Base-by-base conservation (phyloP, 2,329 filamentous ascomycete genomes). In the Exophiala sideris region DNA sequence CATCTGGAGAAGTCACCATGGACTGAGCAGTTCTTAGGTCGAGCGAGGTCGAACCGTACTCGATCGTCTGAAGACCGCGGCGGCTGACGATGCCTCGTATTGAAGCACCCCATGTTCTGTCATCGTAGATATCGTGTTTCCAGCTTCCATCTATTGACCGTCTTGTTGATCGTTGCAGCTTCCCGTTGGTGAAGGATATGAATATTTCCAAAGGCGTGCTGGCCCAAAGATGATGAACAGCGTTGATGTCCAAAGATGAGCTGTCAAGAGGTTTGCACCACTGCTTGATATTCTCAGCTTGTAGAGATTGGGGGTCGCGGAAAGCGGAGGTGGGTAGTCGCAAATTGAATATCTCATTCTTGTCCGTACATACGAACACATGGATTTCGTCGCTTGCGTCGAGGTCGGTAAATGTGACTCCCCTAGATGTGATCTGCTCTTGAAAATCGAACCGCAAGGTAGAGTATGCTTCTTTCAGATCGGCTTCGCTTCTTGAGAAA, bases 311-410 rank as follows among this genome's bases (percentile, higher is more conserved):
- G 83, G 83, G 1, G 80, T 77, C 55, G 80, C 79, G 68, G 69
- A 97, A 95, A 66, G 89, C 87, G 62, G 94, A 89, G 29, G 88
- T 87, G 55, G 87, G 85, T 46, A 99, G 73, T n/a, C 81, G 87
- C 61, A 99, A 79, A 10, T 89, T 91, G 72, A 91, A 91, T 14
- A 99, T 78, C 60, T 89, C 84, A 66, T 86, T 88, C n/a, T 81
- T 77, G 57, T 84, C 81, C 57, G 91, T 92, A 65, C 96, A 78
- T 47, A 88, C 87, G 70, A 91, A 95, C 40, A 91, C 80, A 62
- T 82, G 87, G 48, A 96, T 74, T 57, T 85, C 81, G 76, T 95
- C 88, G 65, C 87, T 86, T 56, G 89, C 87, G 58, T 84, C 78
- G 5, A 85, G 79, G 67, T 99, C 94, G 33, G 89, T 84, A 58